phyloP scores from a whole-genome alignment of 352 stramenopile species.

The Phytopythium mirpurense region DNA sequence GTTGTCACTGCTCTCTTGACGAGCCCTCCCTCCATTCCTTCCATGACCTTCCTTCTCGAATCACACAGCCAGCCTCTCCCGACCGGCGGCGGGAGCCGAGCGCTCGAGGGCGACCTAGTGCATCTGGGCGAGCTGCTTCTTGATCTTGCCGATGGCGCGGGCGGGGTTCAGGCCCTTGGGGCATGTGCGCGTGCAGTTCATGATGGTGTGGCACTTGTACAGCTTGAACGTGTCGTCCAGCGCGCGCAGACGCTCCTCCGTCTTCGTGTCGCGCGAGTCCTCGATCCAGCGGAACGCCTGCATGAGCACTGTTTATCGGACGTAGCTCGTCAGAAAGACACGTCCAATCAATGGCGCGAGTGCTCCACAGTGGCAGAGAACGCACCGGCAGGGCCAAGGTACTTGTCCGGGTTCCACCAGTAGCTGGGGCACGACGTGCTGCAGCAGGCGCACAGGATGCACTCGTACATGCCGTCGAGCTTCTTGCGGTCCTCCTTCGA shows the following conservation, averaged over 20 bases:
- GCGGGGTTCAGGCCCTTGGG: slow-evolving; percentile 99
- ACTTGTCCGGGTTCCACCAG: slow-evolving; percentile 99
- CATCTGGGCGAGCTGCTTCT: slow-evolving; percentile 90
- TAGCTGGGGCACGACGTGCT: slow-evolving; percentile 98
- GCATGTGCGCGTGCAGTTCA: slow-evolving; percentile 99
- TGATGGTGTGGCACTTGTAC: slow-evolving; percentile 99
- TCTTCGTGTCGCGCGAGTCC: slow-evolving; percentile 97
- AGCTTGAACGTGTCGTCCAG: slow-evolving; percentile 99
- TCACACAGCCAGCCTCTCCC: neutral
- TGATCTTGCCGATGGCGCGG: slow-evolving; percentile 98
- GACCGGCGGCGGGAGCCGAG: neutral
- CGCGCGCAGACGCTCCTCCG: slow-evolving; percentile 91
- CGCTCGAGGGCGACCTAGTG: slow-evolving; percentile 37
- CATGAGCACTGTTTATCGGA: slow-evolving; percentile 74
- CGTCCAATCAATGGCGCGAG: neutral
- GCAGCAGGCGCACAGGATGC: slow-evolving; percentile 99
- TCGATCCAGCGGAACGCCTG: slow-evolving; percentile 99
- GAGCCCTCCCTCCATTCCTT: neutral
- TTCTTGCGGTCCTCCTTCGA: slow-evolving; percentile 98
- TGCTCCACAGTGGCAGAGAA: slow-evolving; percentile 2
- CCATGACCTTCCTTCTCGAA: neutral
- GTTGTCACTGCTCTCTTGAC: too few species aligned
- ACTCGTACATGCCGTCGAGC: slow-evolving; percentile 99
- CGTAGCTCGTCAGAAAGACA: slow-evolving; percentile 4
- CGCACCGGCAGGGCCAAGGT: slow-evolving; percentile 86